phyloP scores from a whole-genome alignment of 768 basidiomycete genomes.

The Mycena sanguinolenta region DNA sequence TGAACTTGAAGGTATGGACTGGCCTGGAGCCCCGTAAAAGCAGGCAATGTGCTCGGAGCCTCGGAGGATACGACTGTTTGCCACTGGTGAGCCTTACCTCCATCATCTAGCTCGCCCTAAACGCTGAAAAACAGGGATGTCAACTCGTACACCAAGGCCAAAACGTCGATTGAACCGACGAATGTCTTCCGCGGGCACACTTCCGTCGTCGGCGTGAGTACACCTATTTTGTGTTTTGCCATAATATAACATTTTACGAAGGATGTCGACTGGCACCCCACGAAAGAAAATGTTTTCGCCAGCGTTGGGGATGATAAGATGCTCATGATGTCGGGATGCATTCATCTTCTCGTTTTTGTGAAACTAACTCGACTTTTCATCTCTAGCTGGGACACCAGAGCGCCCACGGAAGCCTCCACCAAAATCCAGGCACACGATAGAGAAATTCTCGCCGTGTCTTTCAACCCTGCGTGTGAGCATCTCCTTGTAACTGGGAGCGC shows the following conservation, averaged over 20 bases:
- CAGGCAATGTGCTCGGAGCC: slow-evolving; percentile 89
- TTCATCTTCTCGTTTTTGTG: slow-evolving; percentile 1
- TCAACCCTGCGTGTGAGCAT: slow-evolving; percentile 84
- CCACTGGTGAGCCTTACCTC: slow-evolving; percentile 74
- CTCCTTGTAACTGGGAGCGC: slow-evolving; percentile 92
- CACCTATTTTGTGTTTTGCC: background rate
- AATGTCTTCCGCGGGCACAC: slow-evolving; percentile 89
- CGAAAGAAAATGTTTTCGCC: slow-evolving; percentile 86
- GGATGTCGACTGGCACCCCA: slow-evolving; percentile 98
- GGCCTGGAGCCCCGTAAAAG: slow-evolving; percentile 89
- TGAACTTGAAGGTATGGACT: slow-evolving; percentile 82
- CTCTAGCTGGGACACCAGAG: slow-evolving; percentile 92
- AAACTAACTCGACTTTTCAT: slow-evolving; percentile 4
- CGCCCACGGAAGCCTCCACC: slow-evolving; percentile 73
- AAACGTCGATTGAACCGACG: slow-evolving; percentile 85
- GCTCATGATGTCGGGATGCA: slow-evolving; percentile 84
- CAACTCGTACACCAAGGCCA: slow-evolving; percentile 86
- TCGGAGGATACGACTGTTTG: slow-evolving; percentile 98
- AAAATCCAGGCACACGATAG: slow-evolving; percentile 89
- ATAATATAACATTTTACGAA: slow-evolving; percentile 46
- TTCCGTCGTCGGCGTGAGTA: slow-evolving; percentile 89
- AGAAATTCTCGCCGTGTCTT: slow-evolving; percentile 92
- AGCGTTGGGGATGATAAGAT: slow-evolving; percentile 97
- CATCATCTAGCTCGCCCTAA: slow-evolving; percentile 14
- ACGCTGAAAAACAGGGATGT: slow-evolving; percentile 80